Percentiles rank a stretch among this genome's conserved stretches.
Evolutionary conservation across 1,284 basidiomycete genomes (phyloP).

Genomic region (Anthracocystis walkeri): DNA sequence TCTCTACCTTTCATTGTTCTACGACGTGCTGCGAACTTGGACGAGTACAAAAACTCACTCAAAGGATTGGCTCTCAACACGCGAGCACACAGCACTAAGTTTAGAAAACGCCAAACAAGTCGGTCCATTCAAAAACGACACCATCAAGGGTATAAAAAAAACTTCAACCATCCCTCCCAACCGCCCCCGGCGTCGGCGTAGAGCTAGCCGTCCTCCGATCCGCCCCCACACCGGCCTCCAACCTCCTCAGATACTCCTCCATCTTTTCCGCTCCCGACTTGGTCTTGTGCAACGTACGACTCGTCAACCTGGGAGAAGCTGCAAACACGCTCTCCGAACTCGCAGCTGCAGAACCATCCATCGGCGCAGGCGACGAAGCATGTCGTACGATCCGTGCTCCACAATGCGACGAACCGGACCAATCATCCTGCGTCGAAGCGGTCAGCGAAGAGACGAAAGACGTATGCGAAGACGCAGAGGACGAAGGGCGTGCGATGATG

Average conservation of each 20-base stretch:
- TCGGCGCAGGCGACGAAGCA: conserved; percentile 5
- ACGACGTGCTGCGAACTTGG: too few relatives aligned
- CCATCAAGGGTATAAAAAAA: conserved; percentile 8
- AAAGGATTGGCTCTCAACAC: too few relatives aligned
- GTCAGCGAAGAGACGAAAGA: conserved; percentile 35
- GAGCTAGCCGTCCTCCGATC: conserved; percentile 9
- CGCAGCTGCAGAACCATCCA: not conserved
- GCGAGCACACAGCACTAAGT: not conserved
- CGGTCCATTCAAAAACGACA: not conserved
- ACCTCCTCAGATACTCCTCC: conserved; percentile 43
- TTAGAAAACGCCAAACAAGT: not conserved
- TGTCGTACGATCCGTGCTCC: conserved; percentile 27
- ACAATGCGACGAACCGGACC: conserved; percentile 19
- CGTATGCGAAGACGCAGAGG: conserved; percentile 26
- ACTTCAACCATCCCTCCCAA: not conserved
- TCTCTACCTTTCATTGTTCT: too few relatives aligned
- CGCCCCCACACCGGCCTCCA: conserved; percentile 14
- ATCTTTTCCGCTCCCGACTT: conserved; percentile 40
- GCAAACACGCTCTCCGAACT: not conserved
- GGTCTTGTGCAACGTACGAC: conserved; percentile 35
- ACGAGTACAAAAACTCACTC: too few relatives aligned
- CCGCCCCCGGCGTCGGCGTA: conserved; percentile 19
- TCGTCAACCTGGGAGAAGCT: conserved; percentile 20
- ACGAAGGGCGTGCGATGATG: conserved; percentile 42
- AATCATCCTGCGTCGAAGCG: conserved; percentile 28